Conservation (phyloP, 768 basidiomycete genomes). For the Kwoniella dejecticola region DNA sequence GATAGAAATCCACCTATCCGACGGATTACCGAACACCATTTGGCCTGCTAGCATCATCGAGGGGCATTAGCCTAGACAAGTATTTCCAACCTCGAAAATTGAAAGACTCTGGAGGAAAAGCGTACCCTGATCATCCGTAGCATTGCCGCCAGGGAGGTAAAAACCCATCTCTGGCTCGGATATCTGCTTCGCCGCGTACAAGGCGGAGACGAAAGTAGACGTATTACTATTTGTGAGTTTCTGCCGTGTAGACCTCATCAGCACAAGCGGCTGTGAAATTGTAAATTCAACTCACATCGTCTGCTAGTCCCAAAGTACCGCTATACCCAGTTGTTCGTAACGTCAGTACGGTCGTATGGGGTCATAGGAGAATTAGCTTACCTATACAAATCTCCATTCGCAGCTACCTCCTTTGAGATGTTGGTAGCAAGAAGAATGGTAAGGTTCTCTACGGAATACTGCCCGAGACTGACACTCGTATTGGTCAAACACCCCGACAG, state of each 20-base stretch:
- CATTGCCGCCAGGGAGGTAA: not conserved
- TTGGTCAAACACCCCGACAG: not conserved
- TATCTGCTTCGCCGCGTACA: slow-evolving; percentile 1
- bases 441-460: not conserved
- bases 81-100: too few relatives aligned
- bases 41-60: too few relatives aligned
- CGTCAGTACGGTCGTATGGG: too few relatives aligned
- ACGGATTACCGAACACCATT: slow-evolving; percentile 5
- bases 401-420: not conserved
- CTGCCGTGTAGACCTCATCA: too few relatives aligned
- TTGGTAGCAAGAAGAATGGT: not conserved
- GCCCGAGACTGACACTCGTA: not conserved
- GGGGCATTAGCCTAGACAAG: too few relatives aligned
- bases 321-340: not conserved
- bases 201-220: not conserved
- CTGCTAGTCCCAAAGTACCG: slow-evolving; percentile 4
- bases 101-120: too few relatives aligned
- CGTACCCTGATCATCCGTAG: not conserved
- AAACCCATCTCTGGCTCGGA: not conserved
- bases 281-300: not conserved
- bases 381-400: slow-evolving; percentile 4
- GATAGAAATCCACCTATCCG: not conserved
- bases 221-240: not conserved
- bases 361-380: not conserved
- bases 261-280: not conserved